Base-by-base conservation (phyloP, 1,284 basidiomycete species). In the Microstroma glucosiphilum region DNA sequence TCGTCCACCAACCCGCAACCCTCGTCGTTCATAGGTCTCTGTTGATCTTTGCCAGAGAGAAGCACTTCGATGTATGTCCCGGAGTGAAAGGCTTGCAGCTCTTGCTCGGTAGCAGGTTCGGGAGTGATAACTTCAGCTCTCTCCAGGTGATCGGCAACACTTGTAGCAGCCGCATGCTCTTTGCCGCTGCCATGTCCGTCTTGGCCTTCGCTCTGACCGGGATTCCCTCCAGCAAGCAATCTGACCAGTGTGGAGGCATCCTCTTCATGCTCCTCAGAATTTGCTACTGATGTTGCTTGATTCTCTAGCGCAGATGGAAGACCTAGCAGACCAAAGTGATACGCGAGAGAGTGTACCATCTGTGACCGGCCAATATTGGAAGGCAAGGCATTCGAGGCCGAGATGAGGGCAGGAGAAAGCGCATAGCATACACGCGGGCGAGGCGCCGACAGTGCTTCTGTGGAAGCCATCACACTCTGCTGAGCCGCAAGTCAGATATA, bases 311-410 rank as follows among this genome's bases (percentile, higher is more conserved):
- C 46, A n/a, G 46, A n/a, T 12, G 60, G 17, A 40, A 42, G 40
- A 54, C 71, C 66, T n/a, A 72, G 63, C 1, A 72, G 61, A 42
- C 65, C 69, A 13, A 71, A 57, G 58, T 70, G 69, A 23, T 66
- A 67, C 7, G 60, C 66, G 12, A 94, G 83, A 1, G 86, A 85
- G 73, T 96, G 91, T 1, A 93, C 89, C 6, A 91, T 77, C 0
- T 85, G 77, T 0, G 91, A 92, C n/a, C 92, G 84, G 15, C 87
- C 87, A 58, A 78, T 82, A 77, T 96, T 94, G 0, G 90, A 89
- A 0, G 92, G 92, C 0, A 94, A 83, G 3, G 85, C 81, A 21
- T 88, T 61, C 82, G 81, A 86, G 85, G 68, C 86, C 74, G 82
- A 83, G 40, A 83, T 81, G 1, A 88, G 81, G 26, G 85, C 83